These are phyloP conservation scores for Castanea sativa DNA, from an alignment of 306 rosid species.

Conservation along the genomic window DNA sequence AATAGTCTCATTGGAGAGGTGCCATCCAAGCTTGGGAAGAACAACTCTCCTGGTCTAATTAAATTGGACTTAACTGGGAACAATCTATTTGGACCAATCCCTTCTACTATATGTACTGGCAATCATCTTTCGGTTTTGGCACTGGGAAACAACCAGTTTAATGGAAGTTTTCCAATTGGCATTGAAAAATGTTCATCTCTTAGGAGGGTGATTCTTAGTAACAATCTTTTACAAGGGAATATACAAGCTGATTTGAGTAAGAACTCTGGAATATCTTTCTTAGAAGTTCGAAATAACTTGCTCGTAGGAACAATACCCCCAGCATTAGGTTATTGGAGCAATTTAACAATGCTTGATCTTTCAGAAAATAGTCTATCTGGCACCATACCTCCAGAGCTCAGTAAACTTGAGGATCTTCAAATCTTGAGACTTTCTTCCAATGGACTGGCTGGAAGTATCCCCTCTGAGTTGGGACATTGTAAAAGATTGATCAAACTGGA, in stretches of 20 bases:
- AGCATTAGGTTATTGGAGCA: conserved; percentile 15
- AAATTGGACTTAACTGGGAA: conserved; percentile 22
- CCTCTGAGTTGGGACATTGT: conserved; percentile 13
- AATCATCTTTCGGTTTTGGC: conserved; percentile 12
- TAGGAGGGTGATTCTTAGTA: conserved; percentile 12
- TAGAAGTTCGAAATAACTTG: conserved; percentile 21
- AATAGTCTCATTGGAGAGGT: conserved; percentile 10
- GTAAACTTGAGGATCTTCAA: conserved; percentile 12
- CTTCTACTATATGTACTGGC: conserved; percentile 10
- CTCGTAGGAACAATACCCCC: conserved; percentile 16
- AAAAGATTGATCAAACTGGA: conserved; percentile 6
- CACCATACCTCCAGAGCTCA: conserved; percentile 1
- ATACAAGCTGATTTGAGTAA: conserved; percentile 13
- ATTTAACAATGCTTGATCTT: conserved; percentile 24
- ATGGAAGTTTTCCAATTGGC: conserved; percentile 14
- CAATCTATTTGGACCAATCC: conserved; percentile 9
- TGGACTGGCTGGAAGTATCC: conserved; percentile 2
- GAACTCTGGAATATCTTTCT: conserved; percentile 18
- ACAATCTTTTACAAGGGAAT: conserved; percentile 14
- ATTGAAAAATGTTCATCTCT: conserved; percentile 17
- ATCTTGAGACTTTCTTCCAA: conserved; percentile 6
- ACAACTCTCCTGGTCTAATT: conserved; percentile 8
- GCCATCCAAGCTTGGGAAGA: conserved; percentile 6
- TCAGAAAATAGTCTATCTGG: conserved; percentile 6
- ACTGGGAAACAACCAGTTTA: conserved; percentile 3